Conservation (phyloP, 768 basidiomycete genomes). For the Amanita rubescens region DNA sequence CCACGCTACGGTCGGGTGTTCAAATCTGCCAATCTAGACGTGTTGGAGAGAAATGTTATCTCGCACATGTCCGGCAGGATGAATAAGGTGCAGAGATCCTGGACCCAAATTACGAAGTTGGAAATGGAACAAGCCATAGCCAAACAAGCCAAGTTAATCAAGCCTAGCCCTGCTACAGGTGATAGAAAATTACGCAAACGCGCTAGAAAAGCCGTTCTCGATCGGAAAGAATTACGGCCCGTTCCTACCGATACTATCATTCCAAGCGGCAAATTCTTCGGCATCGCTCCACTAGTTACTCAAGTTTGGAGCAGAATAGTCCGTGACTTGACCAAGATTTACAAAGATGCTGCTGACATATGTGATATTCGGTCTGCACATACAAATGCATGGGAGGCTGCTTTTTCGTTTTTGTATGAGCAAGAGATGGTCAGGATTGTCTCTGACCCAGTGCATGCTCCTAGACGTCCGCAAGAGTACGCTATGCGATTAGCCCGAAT, state of each 20-base stretch:
- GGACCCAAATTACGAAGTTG: constrained; percentile 21
- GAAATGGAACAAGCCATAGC: constrained; percentile 15
- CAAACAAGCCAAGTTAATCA: not conserved
- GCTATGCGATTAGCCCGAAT: constrained; percentile 46
- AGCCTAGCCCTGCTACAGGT: constrained; percentile 1
- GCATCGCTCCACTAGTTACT: constrained; percentile 23
- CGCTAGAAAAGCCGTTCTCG: not conserved
- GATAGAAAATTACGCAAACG: constrained; percentile 10
- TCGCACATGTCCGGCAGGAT: constrained; percentile 41
- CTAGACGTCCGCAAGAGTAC: constrained; percentile 35
- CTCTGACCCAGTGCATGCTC: constrained; percentile 26
- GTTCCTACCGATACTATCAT: not conserved
- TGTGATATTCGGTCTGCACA: constrained; percentile 48
- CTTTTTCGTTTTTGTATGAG: constrained; percentile 44
- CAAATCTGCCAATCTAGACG: constrained; percentile 58
- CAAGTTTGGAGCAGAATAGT: constrained; percentile 33
- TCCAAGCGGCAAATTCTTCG: constrained; percentile 13
- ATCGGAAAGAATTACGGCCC: not conserved
- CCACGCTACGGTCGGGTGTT: constrained; percentile 53
- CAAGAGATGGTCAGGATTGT: constrained; percentile 32
- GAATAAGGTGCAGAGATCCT: constrained; percentile 4
- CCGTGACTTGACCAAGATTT: constrained; percentile 28
- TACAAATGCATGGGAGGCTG: constrained; percentile 51
- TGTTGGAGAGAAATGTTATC: constrained; percentile 57
- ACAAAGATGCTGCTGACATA: constrained; percentile 32